phyloP scores from a whole-genome alignment of 768 basidiomycete genomes.

The Psilocybe sp. region DNA sequence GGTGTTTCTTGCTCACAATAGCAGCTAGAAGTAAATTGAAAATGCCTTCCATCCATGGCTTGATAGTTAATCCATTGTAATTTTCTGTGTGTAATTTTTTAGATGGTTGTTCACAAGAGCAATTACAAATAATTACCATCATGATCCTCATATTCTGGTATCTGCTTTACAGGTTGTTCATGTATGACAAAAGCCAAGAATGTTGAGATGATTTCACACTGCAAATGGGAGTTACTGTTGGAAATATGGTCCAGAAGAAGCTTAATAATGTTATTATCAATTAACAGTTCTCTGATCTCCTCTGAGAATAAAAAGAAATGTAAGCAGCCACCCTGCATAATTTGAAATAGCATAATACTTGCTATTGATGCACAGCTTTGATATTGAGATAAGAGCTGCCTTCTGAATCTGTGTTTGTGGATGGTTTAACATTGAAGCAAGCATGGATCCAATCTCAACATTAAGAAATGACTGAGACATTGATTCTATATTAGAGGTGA shows the following conservation, averaged over 20 bases:
- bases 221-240: constrained; percentile 8
- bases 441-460: constrained; percentile 3
- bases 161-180: not conserved
- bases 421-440: constrained; percentile 6
- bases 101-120: no score
- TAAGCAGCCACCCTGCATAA: no score
- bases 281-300: constrained; percentile 4
- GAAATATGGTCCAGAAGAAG: constrained; percentile 10
- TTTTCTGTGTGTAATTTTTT: not conserved
- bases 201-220: constrained; percentile 6
- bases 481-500: not conserved
- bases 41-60: constrained; percentile 10
- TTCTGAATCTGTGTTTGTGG: constrained; percentile 11
- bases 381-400: constrained; percentile 6
- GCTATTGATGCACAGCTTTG: constrained; percentile 3
- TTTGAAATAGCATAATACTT: not conserved
- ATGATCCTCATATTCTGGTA: not conserved
- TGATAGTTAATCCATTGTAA: constrained; percentile 2
- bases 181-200: constrained; percentile 6
- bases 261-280: constrained; percentile 6
- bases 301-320: not conserved
- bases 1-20: constrained; percentile 9
- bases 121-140: not conserved
- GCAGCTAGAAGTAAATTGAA: constrained; percentile 9
- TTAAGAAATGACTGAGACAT: constrained; percentile 7